Evolutionary conservation across 768 basidiomycete genomes (phyloP).

Genomic region (Leccinum ochraceum): DNA sequence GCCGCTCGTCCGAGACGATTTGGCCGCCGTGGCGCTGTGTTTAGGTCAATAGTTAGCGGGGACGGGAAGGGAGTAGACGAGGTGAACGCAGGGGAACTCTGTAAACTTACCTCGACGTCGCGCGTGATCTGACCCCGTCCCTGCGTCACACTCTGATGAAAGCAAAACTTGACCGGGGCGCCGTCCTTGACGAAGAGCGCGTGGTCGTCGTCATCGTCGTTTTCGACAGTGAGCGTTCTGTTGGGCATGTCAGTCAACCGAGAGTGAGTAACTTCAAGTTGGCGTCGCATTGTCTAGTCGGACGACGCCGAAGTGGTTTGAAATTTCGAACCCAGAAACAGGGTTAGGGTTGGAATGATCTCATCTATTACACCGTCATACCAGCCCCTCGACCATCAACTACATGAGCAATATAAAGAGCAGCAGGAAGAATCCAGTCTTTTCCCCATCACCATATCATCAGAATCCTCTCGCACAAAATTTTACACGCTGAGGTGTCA

Average conservation of each 20-base stretch:
- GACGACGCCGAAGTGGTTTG: neutral
- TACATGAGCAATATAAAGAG: too few relatives aligned
- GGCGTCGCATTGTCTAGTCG: neutral
- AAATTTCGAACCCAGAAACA: constrained; percentile 31
- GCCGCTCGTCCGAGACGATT: constrained; percentile 17
- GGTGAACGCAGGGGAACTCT: neutral
- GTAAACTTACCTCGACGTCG: constrained; percentile 22
- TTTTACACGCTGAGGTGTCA: too few relatives aligned
- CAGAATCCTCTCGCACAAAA: too few relatives aligned
- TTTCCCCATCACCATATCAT: too few relatives aligned
- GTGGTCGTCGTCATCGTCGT: constrained; percentile 8
- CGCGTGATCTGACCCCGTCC: constrained; percentile 20
- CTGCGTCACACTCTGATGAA: constrained; percentile 28
- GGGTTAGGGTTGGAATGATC: constrained; percentile 30
- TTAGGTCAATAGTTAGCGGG: neutral
- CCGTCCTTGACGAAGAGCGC: constrained; percentile 28
- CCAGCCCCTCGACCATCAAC: too few relatives aligned
- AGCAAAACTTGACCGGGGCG: constrained; percentile 26
- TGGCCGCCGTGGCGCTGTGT: constrained; percentile 25
- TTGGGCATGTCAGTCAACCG: neutral
- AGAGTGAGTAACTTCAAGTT: neutral
- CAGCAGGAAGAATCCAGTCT: too few relatives aligned
- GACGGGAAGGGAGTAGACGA: neutral
- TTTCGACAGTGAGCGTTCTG: neutral
- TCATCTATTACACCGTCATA: neutral